These are phyloP conservation scores for Gaertneriomyces semiglobifer DNA, from an alignment of 192 early-diverging fungal genomes.

Conservation along the genomic window DNA sequence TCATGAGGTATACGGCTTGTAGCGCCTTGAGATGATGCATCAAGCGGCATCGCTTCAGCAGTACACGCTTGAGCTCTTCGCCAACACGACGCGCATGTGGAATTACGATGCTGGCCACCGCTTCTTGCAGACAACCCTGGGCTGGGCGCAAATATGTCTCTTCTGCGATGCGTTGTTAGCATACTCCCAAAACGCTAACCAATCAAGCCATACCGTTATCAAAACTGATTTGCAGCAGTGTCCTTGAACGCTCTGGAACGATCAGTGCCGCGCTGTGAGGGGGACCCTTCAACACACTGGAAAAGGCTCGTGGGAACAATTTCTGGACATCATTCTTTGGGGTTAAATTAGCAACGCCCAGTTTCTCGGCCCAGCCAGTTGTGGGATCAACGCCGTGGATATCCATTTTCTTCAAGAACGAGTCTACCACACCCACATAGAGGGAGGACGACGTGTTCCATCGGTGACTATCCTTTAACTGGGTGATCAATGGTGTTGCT, in stretches of 20 bases:
- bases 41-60: constrained; percentile 7
- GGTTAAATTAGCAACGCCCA: background rate
- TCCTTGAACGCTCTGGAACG: background rate
- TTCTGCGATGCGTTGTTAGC: background rate
- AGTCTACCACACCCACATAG: background rate
- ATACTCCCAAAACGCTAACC: background rate
- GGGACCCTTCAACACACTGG: background rate
- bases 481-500: background rate
- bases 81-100: constrained; percentile 1
- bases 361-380: background rate
- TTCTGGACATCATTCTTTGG: background rate
- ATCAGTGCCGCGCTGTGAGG: background rate
- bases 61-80: constrained; percentile 3
- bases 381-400: background rate
- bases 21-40: constrained; percentile 15
- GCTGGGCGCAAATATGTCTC: background rate
- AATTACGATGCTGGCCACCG: background rate
- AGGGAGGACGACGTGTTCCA: background rate
- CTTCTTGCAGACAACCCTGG: background rate
- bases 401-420: background rate
- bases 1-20: constrained; percentile 22
- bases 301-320: background rate
- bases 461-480: background rate
- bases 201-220: background rate
- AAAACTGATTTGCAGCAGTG: background rate